These are phyloP conservation scores for Psilocybe sp. DNA, from an alignment of 768 basidiomycete genomes.

Conservation along the genomic window DNA sequence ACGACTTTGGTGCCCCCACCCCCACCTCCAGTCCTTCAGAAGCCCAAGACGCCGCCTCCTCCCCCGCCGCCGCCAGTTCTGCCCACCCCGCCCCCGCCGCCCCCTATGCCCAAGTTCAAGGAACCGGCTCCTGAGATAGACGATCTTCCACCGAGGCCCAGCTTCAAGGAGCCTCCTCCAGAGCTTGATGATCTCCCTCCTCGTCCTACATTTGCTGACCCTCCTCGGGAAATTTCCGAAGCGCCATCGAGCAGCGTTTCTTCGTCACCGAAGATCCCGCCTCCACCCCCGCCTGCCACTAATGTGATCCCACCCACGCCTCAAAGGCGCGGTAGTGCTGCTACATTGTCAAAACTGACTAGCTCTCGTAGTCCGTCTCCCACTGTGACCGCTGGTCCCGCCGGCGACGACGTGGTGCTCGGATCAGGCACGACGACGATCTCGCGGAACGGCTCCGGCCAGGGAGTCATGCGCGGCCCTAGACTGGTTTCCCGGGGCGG, in stretches of 20 bases:
- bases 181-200: conserved; percentile 48
- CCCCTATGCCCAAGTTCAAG: conserved; percentile 4
- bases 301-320: conserved; percentile 54
- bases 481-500: conserved; percentile 41
- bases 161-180: conserved; percentile 63
- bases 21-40: conserved; percentile 23
- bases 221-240: conserved; percentile 54
- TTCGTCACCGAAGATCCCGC: conserved; percentile 28
- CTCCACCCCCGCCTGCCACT: conserved; percentile 36
- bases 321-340: conserved; percentile 36
- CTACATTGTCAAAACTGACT: conserved; percentile 29
- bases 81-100: conserved; percentile 29
- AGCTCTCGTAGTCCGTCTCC: conserved; percentile 46
- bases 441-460: conserved; percentile 43
- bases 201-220: conserved; percentile 53
- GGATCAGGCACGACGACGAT: conserved; percentile 37
- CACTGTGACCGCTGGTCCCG: conserved; percentile 21
- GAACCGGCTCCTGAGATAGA: conserved; percentile 58
- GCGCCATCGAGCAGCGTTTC: conserved; percentile 32
- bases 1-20: conserved; percentile 23
- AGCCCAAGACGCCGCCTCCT: conserved; percentile 19
- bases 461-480: conserved; percentile 22
- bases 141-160: conserved; percentile 36
- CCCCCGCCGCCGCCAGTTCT: conserved; percentile 28
- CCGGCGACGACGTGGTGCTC: conserved; percentile 31